Percentiles rank a stretch among this genome's conserved stretches.
Conservation (phyloP, 2,329 filamentous ascomycete genomes). For the Exophiala alcalophila region DNA sequence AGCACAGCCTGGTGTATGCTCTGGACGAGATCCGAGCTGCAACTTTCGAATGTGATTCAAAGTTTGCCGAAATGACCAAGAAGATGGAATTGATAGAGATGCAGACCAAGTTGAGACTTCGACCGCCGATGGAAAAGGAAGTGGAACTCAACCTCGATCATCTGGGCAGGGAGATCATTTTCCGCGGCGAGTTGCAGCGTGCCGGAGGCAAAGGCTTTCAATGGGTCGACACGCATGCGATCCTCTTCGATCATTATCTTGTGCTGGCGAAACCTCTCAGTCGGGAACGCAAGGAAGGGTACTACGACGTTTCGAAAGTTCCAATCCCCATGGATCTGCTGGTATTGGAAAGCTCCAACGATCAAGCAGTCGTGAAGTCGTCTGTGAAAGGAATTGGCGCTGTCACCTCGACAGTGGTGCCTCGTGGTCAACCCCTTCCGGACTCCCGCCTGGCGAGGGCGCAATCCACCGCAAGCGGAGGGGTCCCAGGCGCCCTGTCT, state of each 20-base stretch:
- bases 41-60: conserved; percentile 83
- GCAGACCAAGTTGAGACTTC: conserved; percentile 74
- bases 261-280: conserved; percentile 72
- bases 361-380: conserved; percentile 82
- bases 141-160: conserved; percentile 89
- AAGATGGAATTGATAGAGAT: conserved; percentile 87
- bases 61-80: conserved; percentile 87
- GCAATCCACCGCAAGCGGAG: conserved; percentile 50
- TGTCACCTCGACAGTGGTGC: conserved; percentile 57
- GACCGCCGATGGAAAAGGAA: conserved; percentile 78
- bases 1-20: conserved; percentile 74
- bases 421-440: conserved; percentile 36
- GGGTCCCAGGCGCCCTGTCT: conserved; percentile 49
- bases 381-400: conserved; percentile 67
- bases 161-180: conserved; percentile 84
- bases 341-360: conserved; percentile 86
- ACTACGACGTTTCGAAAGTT: conserved; percentile 90
- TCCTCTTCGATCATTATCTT: conserved; percentile 95
- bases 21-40: conserved; percentile 90
- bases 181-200: conserved; percentile 82
- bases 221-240: conserved; percentile 89
- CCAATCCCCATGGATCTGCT: conserved; percentile 96
- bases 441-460: conserved; percentile 55
- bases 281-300: conserved; percentile 69
- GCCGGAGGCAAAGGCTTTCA: conserved; percentile 85